Evolutionary conservation across 163 green algal genomes (phyloP), one percentile per base, ranked within the genome.

Genomic region (Scenedesmus sp.): DNA sequence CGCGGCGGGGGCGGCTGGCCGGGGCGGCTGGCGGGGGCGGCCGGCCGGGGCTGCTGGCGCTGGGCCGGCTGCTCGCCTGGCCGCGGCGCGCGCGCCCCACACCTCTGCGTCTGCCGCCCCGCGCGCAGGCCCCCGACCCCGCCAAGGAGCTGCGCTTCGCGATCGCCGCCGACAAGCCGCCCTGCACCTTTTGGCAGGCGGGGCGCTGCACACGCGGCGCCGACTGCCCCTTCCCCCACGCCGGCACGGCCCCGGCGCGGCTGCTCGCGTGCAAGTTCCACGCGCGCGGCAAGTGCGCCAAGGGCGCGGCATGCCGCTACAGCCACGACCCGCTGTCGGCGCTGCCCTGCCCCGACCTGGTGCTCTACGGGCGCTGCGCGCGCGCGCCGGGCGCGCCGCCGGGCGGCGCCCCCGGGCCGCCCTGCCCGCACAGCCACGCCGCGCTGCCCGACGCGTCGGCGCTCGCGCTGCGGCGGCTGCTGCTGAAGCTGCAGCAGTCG

Each of bases 141-240:
- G 69, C 31, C 4, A 44, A 24, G 29, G 69, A 77, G 14, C 39
- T 77, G 69, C 58, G 69, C 33, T 77, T 66, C 33, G 48, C 36
- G 53, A 66, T 77, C 54, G 33, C 33, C 20, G 17, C 9, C 58
- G 67, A 77, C 34, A 53, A 53, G n/a, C 33, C 53, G 2, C 50
- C 54, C 15, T 77, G 69, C 36, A 57, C 34, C 24, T 77, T 77
- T 53, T 77, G 69, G 69, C 69, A 67, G 54, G 13, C 22, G 36
- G 69, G 69, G 34, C 57, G 69, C 24, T 77, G 69, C 69, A 58
- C 17, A 53, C 66, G 66, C 14, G 69, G 69, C 22, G 42, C n/a
- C 4, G 33, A 57, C 3, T 77, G 69, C 69, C 31, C 50, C 48
- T 77, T 60, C 51, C 20, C 36, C 3, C 69, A 77, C 69, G 56